These are phyloP conservation scores for Pythium graminicola DNA, from an alignment of 352 stramenopile genomes.

Conservation along the genomic window DNA sequence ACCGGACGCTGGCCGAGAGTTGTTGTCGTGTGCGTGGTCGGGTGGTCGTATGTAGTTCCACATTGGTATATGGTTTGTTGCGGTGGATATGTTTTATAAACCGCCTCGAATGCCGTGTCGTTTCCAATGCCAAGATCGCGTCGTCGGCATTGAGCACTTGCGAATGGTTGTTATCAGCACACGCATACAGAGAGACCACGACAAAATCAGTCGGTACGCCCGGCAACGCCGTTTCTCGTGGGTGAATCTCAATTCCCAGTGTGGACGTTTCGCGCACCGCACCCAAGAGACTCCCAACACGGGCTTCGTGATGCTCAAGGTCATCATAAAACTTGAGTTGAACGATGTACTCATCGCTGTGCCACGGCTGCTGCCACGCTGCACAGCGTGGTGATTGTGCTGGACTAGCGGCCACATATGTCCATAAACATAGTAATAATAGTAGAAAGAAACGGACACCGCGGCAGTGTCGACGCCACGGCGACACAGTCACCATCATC, in stretches of 20 bases:
- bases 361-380: slow-evolving; percentile 1
- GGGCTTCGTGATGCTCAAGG: slow-evolving; percentile 9
- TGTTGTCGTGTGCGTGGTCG: slow-evolving; percentile 6
- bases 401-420: background rate
- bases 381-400: slow-evolving; percentile 15
- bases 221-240: slow-evolving; percentile 24
- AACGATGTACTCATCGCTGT: slow-evolving; percentile 18
- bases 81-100: slow-evolving; percentile 30
- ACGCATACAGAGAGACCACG: slow-evolving; percentile 42
- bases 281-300: slow-evolving; percentile 6
- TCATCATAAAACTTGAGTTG: slow-evolving; percentile 18
- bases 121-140: slow-evolving; percentile 17
- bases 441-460: background rate
- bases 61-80: slow-evolving; percentile 42
- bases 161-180: background rate
- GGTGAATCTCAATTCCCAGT: slow-evolving; percentile 23
- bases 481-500: background rate
- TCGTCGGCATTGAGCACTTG: background rate
- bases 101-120: background rate
- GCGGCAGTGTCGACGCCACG: background rate
- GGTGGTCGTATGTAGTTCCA: slow-evolving; percentile 23
- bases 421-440: background rate
- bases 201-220: slow-evolving; percentile 60
- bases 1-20: slow-evolving; percentile 10
- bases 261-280: background rate